Conservation (phyloP, 2,329 filamentous ascomycete genomes). For the Salinomyces thailandicus region DNA sequence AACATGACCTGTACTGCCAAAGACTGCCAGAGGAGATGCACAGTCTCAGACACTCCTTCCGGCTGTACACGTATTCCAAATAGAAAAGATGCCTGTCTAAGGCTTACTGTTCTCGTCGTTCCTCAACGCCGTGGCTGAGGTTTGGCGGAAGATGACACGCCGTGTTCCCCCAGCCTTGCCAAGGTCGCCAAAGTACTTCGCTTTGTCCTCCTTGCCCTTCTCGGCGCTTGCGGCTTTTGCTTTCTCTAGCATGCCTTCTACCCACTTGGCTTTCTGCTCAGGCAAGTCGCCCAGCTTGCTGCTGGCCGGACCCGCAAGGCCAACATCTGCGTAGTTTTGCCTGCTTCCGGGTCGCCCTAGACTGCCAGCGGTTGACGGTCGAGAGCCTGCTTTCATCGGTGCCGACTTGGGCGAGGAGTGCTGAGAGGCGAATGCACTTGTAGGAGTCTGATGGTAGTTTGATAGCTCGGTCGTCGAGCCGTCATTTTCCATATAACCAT, state of each 20-base stretch:
- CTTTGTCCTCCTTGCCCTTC: constrained; percentile 25
- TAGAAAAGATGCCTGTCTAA: no score
- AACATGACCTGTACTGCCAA: no score
- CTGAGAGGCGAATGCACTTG: constrained; percentile 1
- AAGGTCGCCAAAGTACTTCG: constrained; percentile 53
- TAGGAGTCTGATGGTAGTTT: background rate
- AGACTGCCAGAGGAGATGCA: no score
- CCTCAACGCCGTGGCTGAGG: constrained; percentile 3
- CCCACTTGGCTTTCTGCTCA: constrained; percentile 66
- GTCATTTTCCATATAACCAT: no score
- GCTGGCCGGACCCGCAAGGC: constrained; percentile 12
- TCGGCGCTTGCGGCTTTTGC: constrained; percentile 56
- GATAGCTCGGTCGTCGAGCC: no score
- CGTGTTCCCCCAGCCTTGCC: constrained; percentile 64
- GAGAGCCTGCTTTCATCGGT: constrained; percentile 10
- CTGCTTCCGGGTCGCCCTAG: constrained; percentile 12
- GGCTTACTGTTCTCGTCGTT: background rate
- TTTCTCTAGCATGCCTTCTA: constrained; percentile 72
- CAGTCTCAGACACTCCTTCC: no score
- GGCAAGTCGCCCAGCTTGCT: no score
- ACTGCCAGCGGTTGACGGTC: constrained; percentile 17
- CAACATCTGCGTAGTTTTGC: constrained; percentile 9
- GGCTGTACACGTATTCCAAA: no score
- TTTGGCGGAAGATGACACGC: constrained; percentile 51
- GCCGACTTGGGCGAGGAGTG: constrained; percentile 12